Evolutionary conservation across 306 rosid species (phyloP).

Genomic region (Quercus glauca): DNA sequence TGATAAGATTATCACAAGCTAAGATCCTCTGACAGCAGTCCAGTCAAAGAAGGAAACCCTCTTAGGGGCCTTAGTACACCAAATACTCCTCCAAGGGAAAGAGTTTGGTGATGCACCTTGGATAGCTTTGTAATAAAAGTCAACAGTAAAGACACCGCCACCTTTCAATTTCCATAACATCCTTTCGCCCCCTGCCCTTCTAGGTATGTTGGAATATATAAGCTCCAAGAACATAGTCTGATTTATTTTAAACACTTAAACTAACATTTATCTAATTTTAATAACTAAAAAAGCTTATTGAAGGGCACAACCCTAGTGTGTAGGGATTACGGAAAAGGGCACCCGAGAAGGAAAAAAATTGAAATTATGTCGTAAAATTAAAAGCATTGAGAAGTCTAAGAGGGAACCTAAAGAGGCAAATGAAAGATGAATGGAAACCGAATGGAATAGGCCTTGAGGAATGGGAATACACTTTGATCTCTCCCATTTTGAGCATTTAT

Average conservation of each 20-base stretch:
- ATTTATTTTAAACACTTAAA: not conserved
- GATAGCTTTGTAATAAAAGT: too few species aligned
- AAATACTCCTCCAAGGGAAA: too few species aligned
- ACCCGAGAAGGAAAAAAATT: not conserved
- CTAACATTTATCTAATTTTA: not conserved
- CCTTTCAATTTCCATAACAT: too few species aligned
- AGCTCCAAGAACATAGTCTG: too few species aligned
- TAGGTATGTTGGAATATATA: too few species aligned
- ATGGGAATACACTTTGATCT: not conserved
- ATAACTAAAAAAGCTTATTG: not conserved
- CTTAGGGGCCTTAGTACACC: too few species aligned
- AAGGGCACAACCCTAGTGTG: not conserved
- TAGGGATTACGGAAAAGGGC: not conserved
- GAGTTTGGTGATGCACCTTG: too few species aligned
- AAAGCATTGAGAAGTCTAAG: constrained; percentile 1
- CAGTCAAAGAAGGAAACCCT: too few species aligned
- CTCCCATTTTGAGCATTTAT: not conserved
- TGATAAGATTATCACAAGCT: too few species aligned
- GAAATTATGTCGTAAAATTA: not conserved
- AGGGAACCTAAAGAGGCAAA: not conserved
- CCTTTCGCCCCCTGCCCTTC: too few species aligned
- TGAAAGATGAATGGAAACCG: not conserved
- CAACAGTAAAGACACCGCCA: too few species aligned
- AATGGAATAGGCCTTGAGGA: not conserved
- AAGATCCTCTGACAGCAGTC: too few species aligned